phyloP scores from a whole-genome alignment of 2,329 filamentous ascomycete genomes.

The Ascocoryne sarcoides region DNA sequence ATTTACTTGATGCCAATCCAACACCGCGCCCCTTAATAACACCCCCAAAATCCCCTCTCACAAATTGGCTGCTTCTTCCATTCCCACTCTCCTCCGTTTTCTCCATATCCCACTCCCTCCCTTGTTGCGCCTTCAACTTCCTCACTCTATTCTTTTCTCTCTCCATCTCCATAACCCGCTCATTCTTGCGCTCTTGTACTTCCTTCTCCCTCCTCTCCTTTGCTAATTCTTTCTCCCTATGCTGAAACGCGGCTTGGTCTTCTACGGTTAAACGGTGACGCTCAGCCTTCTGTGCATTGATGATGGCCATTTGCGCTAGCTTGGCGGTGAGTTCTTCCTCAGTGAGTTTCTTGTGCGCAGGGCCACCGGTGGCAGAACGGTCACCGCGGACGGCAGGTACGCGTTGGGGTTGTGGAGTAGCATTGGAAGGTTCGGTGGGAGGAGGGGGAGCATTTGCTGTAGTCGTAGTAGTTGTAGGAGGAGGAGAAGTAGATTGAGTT shows the following conservation, averaged over 20 bases:
- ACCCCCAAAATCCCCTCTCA: conserved; percentile 25
- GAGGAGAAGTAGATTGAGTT: not conserved
- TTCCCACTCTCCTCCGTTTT: conserved; percentile 24
- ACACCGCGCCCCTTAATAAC: conserved; percentile 17
- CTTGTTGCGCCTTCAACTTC: conserved; percentile 28
- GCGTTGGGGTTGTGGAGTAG: too few species aligned
- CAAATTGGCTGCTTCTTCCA: conserved; percentile 23
- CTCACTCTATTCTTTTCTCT: conserved; percentile 28
- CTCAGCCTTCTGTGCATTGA: conserved; percentile 49
- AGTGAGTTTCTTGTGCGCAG: conserved; percentile 50
- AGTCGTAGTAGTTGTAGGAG: not conserved
- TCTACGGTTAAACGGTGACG: conserved; percentile 58
- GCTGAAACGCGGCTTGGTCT: conserved; percentile 55
- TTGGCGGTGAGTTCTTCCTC: conserved; percentile 54
- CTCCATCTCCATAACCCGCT: conserved; percentile 28
- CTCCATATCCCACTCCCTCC: conserved; percentile 28
- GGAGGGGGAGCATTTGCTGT: not conserved
- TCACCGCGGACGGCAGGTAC: conserved; percentile 43
- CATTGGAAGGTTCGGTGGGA: conserved; percentile 5
- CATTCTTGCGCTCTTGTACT: conserved; percentile 23
- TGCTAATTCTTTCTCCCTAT: conserved; percentile 51
- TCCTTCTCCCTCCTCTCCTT: conserved; percentile 34
- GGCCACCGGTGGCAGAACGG: conserved; percentile 43
- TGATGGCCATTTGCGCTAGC: conserved; percentile 51
- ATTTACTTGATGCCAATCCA: conserved; percentile 17